These are phyloP conservation scores for Pseudogymnoascus sp. DNA, from an alignment of 2,329 filamentous ascomycete genomes.

Conservation along the genomic window DNA sequence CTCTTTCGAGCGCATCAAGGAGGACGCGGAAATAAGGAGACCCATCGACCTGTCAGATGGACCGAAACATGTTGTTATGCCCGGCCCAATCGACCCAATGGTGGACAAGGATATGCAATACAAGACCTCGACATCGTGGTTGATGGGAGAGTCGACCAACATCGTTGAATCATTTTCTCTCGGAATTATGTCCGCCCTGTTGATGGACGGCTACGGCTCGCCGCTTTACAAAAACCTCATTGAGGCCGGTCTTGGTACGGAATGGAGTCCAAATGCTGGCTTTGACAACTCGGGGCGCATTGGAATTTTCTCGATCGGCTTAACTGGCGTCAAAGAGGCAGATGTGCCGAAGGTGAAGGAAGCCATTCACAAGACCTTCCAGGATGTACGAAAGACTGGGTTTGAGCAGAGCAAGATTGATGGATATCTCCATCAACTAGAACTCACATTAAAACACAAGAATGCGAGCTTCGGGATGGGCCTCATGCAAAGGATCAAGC, in stretches of 20 bases:
- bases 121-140: slow-evolving; percentile 92
- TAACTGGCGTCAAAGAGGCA: slow-evolving; percentile 78
- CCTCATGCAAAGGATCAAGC: slow-evolving; percentile 78
- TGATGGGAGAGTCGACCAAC: slow-evolving; percentile 74
- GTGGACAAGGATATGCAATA: slow-evolving; percentile 78
- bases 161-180: slow-evolving; percentile 83
- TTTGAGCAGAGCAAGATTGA: slow-evolving; percentile 89
- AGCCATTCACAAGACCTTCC: slow-evolving; percentile 63
- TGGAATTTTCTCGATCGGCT: slow-evolving; percentile 80
- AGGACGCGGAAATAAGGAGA: slow-evolving; percentile 64
- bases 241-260: slow-evolving; percentile 80
- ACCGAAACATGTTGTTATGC: slow-evolving; percentile 59
- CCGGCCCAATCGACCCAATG: slow-evolving; percentile 79
- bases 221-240: slow-evolving; percentile 84
- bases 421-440: slow-evolving; percentile 85
- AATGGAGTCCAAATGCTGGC: slow-evolving; percentile 91
- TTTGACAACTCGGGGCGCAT: slow-evolving; percentile 71
- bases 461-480: slow-evolving; percentile 91
- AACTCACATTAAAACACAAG: slow-evolving; percentile 91
- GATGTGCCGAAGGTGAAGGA: slow-evolving; percentile 71
- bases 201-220: slow-evolving; percentile 93
- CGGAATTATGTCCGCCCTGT: slow-evolving; percentile 68
- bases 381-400: slow-evolving; percentile 61
- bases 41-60: slow-evolving; percentile 64
- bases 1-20: slow-evolving; percentile 60